Conservation (phyloP, 225 moss, liverwort and hornwort species). For the Thuidium tamariscinum region DNA sequence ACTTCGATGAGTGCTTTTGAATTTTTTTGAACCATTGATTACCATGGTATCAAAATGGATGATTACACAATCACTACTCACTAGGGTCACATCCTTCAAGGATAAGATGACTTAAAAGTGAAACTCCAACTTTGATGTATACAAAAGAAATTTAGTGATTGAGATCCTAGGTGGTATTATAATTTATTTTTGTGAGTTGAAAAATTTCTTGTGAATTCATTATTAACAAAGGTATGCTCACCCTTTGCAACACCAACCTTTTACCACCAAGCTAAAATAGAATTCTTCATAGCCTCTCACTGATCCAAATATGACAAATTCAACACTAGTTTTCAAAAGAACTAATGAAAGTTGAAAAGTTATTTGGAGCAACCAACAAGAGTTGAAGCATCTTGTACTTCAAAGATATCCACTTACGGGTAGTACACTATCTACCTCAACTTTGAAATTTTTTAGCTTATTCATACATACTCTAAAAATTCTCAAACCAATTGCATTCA, state of each 20-base stretch:
- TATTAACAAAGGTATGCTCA: rapidly evolving
- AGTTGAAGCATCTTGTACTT: not conserved
- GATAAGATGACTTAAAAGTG: too few relatives aligned
- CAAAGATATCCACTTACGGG: rapidly evolving
- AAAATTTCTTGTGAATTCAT: too few relatives aligned
- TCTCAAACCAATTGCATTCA: too few relatives aligned
- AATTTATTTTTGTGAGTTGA: rapidly evolving
- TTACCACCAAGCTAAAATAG: not conserved
- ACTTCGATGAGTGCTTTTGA: too few relatives aligned
- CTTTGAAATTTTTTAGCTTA: not conserved
- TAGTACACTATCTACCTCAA: not conserved
- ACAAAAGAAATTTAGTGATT: not conserved
- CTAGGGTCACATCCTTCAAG: too few relatives aligned
- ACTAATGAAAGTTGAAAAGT: not conserved
- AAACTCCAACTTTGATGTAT: not conserved
- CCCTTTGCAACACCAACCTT: rapidly evolving
- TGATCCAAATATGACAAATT: not conserved
- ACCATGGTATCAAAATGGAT: too few relatives aligned
- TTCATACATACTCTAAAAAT: not conserved
- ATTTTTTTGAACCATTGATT: too few relatives aligned
- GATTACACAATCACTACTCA: too few relatives aligned
- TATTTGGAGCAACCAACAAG: not conserved
- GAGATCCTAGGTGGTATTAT: not conserved
- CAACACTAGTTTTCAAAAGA: not conserved
- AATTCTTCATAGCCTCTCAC: too few relatives aligned